Evolutionary conservation across 441 rosid species (phyloP), one percentile per base, ranked within the genome.

Genomic region (Theobroma grandiflorum): DNA sequence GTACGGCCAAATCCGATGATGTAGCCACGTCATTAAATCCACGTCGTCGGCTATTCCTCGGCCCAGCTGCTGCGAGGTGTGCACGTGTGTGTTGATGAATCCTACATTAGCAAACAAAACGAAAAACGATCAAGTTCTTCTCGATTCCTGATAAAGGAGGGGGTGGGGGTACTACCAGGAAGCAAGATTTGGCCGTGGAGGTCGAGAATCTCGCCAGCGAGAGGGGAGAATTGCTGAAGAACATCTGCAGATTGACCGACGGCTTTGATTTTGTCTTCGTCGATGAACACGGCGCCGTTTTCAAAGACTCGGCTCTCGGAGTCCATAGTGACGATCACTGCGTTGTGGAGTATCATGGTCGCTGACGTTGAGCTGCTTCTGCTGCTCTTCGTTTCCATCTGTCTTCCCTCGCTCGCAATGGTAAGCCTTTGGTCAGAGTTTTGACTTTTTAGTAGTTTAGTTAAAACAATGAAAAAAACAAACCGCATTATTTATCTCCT

Each of bases 11-110:
- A 92, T 90, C 57, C 93, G 88, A 57, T 58, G 72, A 75, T 92
- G 97, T 76, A 91, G 67, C 95, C 93, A 92, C 0, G 91, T 91
- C 86, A 91, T 82, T 72, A 92, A 72, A 78, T 89, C 91, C 43
- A 90, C 92, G 65, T 92, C 92, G 43, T 90, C 97, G 2, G 96
- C 94, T 53, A 91, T 91, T 74, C 96, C 96, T 82, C 94, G 87
- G 0, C 75, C 96, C 11, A 92, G 86, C 85, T 90, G 96, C 74
- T 92, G 96, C 50, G 96, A 92, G 22, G 93, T 87, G 81, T 92
- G 94, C 4, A 92, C 94, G 37, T 92, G 94, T 15, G 93, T 91
- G 84, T 92, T 92, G 82, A 91, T 75, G 64, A 92, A 83, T 77
- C 96, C 96, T 90, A 57, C 33, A 67, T 20, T 45, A 9, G 4